Evolutionary conservation across 2,329 filamentous ascomycete species (phyloP).

Genomic region (Dothistroma pini): DNA sequence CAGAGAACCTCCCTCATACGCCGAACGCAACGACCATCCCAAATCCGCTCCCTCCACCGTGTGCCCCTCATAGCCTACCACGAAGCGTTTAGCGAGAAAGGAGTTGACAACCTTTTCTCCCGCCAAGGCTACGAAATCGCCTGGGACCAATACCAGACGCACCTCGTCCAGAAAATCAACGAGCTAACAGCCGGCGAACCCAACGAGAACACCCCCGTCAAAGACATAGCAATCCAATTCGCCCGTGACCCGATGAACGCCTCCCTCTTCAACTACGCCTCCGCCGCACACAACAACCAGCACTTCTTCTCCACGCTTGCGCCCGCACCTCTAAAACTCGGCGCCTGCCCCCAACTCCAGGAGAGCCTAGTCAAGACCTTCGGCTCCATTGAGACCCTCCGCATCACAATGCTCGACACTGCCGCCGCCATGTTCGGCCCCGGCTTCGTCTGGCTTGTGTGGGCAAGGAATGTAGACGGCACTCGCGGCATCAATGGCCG

Average conservation of each 20-base stretch:
- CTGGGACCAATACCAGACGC: constrained; percentile 77
- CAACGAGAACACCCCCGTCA: constrained; percentile 58
- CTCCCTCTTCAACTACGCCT: constrained; percentile 89
- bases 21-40: constrained; percentile 12
- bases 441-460: constrained; percentile 92
- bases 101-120: constrained; percentile 69
- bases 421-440: constrained; percentile 93
- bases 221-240: constrained; percentile 67
- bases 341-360: constrained; percentile 58
- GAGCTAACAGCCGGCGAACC: constrained; percentile 65
- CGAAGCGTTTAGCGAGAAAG: constrained; percentile 45
- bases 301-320: constrained; percentile 65
- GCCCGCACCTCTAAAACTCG: constrained; percentile 31
- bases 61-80: constrained; percentile 50
- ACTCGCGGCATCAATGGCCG: constrained; percentile 22
- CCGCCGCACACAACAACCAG: constrained; percentile 89
- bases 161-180: constrained; percentile 74
- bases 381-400: constrained; percentile 77
- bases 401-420: constrained; percentile 72
- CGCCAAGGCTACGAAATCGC: constrained; percentile 67
- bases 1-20: constrained; percentile 12
- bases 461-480: constrained; percentile 25
- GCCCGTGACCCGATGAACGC: constrained; percentile 76
- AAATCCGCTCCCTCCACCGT: constrained; percentile 36
- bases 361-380: constrained; percentile 66